Evolutionary conservation across 345 rosid genomes (phyloP).

Genomic region (Eucalyptus marginata): DNA sequence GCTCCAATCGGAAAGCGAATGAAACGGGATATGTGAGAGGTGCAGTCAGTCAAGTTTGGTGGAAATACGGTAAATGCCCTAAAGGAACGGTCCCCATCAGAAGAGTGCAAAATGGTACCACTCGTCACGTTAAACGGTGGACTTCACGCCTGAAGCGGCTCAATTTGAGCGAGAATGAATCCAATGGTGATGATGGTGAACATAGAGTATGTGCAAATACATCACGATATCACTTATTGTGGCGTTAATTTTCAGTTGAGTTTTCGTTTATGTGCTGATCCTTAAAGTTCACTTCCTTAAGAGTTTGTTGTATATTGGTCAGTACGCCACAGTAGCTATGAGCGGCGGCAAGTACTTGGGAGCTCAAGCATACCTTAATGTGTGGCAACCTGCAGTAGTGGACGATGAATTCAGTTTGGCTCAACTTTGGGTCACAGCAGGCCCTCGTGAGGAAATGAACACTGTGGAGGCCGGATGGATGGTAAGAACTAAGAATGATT

Average conservation of each 20-base stretch:
- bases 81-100: background rate
- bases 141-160: background rate
- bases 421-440: too few relatives aligned
- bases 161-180: background rate
- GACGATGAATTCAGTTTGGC: too few relatives aligned
- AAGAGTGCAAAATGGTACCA: background rate
- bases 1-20: background rate
- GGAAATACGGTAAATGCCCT: background rate
- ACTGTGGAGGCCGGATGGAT: background rate
- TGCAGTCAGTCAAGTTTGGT: background rate
- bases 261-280: too few relatives aligned
- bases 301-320: too few relatives aligned
- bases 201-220: too few relatives aligned
- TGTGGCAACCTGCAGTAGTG: too few relatives aligned
- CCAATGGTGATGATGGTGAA: background rate
- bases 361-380: too few relatives aligned
- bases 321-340: fast-evolving
- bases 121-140: background rate
- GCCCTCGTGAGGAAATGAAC: background rate
- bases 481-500: background rate
- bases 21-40: background rate
- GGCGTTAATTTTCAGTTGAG: too few relatives aligned
- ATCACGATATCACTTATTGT: too few relatives aligned
- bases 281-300: too few relatives aligned
- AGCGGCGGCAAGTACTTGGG: too few relatives aligned